Conservation (phyloP, 805 yeast species). For the Danielozyma ontarioensis region DNA sequence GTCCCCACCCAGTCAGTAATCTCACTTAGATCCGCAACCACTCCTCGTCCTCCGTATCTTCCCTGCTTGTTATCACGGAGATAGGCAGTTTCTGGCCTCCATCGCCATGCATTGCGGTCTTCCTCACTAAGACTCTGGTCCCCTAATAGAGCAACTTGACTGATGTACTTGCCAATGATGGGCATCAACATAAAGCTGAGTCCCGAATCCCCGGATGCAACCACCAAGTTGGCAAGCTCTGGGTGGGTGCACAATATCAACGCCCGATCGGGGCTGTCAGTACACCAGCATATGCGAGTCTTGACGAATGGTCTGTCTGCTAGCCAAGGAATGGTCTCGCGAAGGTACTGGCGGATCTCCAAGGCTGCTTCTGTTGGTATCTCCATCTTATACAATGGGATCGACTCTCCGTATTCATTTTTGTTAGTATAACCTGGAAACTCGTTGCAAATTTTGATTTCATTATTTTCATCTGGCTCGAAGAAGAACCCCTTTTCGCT, state of each 20-base stretch:
- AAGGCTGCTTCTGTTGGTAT: slow-evolving; percentile 28
- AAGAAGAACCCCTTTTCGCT: slow-evolving; percentile 37
- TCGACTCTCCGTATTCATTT: slow-evolving; percentile 9
- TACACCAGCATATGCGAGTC: slow-evolving; percentile 31
- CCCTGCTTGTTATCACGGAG: not conserved
- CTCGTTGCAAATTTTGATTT: slow-evolving; percentile 35
- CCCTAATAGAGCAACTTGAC: not conserved
- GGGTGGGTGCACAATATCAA: slow-evolving; percentile 26
- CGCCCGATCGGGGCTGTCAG: slow-evolving; percentile 29
- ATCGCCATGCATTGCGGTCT: not conserved
- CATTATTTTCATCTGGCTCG: slow-evolving; percentile 32
- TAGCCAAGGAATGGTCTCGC: slow-evolving; percentile 25
- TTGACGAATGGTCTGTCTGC: slow-evolving; percentile 22
- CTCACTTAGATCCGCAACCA: not conserved
- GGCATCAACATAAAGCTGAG: slow-evolving; percentile 35
- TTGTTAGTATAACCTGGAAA: slow-evolving; percentile 32
- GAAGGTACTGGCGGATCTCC: slow-evolving; percentile 25
- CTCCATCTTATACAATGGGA: slow-evolving; percentile 22
- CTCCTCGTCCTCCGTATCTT: not conserved
- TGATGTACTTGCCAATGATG: slow-evolving; percentile 20
- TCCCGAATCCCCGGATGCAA: slow-evolving; percentile 32
- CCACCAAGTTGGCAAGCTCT: slow-evolving; percentile 15
- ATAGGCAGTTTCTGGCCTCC: not conserved
- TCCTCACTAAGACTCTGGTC: not conserved
- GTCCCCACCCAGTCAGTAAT: not conserved